A percentile compares a stretch with the other conserved stretches of the same genome.
Evolutionary conservation across 257 asterid species (phyloP).

Genomic region (Nicotiana obtusifolia): DNA sequence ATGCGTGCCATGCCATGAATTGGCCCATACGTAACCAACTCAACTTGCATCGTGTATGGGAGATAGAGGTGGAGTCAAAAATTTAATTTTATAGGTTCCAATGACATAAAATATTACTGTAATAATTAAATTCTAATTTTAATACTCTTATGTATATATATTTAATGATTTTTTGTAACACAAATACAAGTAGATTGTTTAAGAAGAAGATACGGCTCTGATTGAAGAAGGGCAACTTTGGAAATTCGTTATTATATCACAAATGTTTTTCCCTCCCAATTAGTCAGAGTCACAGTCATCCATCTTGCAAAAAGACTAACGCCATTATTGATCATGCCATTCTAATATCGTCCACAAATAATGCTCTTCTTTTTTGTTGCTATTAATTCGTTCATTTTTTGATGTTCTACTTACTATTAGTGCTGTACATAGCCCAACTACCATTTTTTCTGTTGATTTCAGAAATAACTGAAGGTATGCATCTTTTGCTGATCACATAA

Average conservation of each 20-base stretch:
- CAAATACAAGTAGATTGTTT: no score
- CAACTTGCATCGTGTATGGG: background rate
- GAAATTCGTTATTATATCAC: background rate
- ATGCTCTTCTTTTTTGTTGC: background rate
- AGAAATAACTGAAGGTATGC: background rate
- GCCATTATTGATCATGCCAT: conserved; percentile 27
- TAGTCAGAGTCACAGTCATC: conserved; percentile 21
- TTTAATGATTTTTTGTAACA: no score
- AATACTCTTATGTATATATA: no score
- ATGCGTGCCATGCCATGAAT: conserved; percentile 12
- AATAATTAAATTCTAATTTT: no score
- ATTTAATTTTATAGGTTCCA: no score
- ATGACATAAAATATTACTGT: no score
- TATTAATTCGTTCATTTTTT: background rate
- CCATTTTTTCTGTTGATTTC: conserved; percentile 31
- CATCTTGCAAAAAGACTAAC: conserved; percentile 18
- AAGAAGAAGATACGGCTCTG: no score
- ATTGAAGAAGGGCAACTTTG: background rate
- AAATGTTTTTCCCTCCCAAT: background rate
- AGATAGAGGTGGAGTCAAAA: no score
- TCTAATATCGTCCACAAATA: conserved; percentile 27
- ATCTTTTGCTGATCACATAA: no score
- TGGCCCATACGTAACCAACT: conserved; percentile 8
- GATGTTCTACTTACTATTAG: background rate
- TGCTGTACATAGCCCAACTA: conserved; percentile 11